Percentiles rank a stretch among this genome's conserved stretches.
Conservation (phyloP, 2,329 filamentous ascomycete species). For the Trichophaea hybrida region DNA sequence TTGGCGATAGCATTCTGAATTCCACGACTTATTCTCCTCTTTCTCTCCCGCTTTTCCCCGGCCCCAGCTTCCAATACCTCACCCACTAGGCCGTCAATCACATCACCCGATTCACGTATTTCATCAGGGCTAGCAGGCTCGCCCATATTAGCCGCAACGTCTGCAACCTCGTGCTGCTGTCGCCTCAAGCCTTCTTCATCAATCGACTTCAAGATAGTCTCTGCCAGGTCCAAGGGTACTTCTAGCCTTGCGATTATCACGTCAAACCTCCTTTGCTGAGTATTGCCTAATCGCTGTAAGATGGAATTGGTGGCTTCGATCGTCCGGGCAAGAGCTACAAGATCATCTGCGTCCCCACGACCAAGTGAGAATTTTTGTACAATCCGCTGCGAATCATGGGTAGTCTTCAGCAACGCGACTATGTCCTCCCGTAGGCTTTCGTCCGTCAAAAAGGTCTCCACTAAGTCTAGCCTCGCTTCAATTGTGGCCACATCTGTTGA, state of each 20-base stretch:
- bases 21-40: not conserved
- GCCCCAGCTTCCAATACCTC: not conserved
- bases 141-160: slow-evolving; percentile 54
- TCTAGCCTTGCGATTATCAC: slow-evolving; percentile 44
- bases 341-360: slow-evolving; percentile 79
- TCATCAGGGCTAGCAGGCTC: slow-evolving; percentile 46
- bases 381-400: slow-evolving; percentile 73
- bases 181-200: slow-evolving; percentile 83
- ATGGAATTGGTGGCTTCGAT: slow-evolving; percentile 61
- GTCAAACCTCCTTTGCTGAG: slow-evolving; percentile 29
- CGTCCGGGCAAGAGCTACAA: slow-evolving; percentile 69
- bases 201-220: slow-evolving; percentile 60
- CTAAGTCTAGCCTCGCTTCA: slow-evolving; percentile 63
- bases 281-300: slow-evolving; percentile 32
- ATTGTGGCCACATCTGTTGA: slow-evolving; percentile 77
- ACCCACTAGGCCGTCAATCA: slow-evolving; percentile 22
- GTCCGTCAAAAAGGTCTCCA: slow-evolving; percentile 56
- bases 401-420: slow-evolving; percentile 52
- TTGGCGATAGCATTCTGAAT: not conserved
- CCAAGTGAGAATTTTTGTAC: slow-evolving; percentile 91
- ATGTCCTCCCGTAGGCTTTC: slow-evolving; percentile 56
- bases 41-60: not conserved
- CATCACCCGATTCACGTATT: slow-evolving; percentile 39
- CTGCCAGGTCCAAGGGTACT: slow-evolving; percentile 53
- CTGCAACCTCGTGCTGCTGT: slow-evolving; percentile 63